Percentiles rank a stretch among this genome's conserved stretches.
phyloP scores from a whole-genome alignment of 129 eudicot species.

The Deinandra increscens region DNA sequence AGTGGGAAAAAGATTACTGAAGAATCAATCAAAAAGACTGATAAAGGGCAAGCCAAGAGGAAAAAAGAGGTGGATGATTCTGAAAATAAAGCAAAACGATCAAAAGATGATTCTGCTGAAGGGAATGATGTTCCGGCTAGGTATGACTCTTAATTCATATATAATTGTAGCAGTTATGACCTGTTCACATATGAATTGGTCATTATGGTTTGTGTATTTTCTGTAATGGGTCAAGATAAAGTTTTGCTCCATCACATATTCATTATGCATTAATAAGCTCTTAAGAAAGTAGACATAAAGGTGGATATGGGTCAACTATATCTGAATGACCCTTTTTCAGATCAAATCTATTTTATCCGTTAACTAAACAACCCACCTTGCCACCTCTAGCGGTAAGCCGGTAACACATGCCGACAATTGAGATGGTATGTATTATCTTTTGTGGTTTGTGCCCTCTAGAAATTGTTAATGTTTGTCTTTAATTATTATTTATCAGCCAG shows the following conservation, averaged over 20 bases:
- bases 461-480: slow-evolving; percentile 2
- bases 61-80: slow-evolving; percentile 39
- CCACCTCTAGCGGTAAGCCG: neutral
- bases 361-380: neutral
- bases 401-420: neutral
- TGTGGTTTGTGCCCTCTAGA: neutral
- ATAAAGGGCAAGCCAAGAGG: slow-evolving; percentile 34
- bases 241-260: no score
- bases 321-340: neutral
- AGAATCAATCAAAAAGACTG: slow-evolving; percentile 24
- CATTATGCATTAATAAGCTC: neutral
- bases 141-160: slow-evolving; percentile 27
- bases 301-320: neutral
- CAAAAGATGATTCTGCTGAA: slow-evolving; percentile 46
- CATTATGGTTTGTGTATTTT: neutral
- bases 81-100: slow-evolving; percentile 50
- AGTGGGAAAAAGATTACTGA: slow-evolving; percentile 32
- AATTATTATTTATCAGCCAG: slow-evolving; percentile 26
- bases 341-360: no score
- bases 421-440: neutral
- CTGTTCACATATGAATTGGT: neutral
- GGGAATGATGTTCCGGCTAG: slow-evolving; percentile 37
- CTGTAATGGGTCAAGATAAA: neutral
- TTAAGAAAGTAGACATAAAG: neutral
- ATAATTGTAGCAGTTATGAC: neutral